These are phyloP conservation scores for Penicillium sp. DNA, from an alignment of 2,329 filamentous ascomycete species.

Conservation along the genomic window DNA sequence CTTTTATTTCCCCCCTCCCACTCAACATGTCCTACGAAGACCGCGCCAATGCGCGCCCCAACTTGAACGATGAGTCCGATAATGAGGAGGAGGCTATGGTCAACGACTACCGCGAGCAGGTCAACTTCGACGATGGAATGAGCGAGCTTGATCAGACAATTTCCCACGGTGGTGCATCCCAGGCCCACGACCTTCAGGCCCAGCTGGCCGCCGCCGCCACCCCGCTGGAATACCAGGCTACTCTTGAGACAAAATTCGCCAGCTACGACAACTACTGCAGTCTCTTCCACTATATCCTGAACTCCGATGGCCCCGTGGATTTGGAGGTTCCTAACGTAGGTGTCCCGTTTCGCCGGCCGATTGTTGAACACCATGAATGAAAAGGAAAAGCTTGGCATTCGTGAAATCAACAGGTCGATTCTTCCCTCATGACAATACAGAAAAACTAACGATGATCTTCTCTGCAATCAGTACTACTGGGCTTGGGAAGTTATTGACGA, in stretches of 20 bases:
- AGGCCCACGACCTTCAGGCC: conserved; percentile 87
- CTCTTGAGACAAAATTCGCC: conserved; percentile 93
- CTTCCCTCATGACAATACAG: neutral
- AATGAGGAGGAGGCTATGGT: conserved; percentile 94
- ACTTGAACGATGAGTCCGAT: conserved; percentile 76
- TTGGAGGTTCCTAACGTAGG: conserved; percentile 92
- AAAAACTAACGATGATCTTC: conserved; percentile 13
- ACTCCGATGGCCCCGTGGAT: conserved; percentile 98
- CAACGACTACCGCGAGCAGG: conserved; percentile 93
- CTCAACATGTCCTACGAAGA: conserved; percentile 47
- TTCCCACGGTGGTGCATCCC: conserved; percentile 67
- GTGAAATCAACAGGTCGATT: neutral
- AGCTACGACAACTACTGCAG: conserved; percentile 99
- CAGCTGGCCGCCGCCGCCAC: conserved; percentile 88
- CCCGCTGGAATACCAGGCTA: conserved; percentile 92
- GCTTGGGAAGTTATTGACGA: conserved; percentile 99
- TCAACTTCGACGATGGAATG: conserved; percentile 86
- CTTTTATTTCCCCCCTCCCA: conserved; percentile 13
- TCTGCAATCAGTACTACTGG: conserved; percentile 79
- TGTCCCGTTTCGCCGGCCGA: conserved; percentile 25
- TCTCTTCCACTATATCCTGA: conserved; percentile 97
- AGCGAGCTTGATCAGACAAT: conserved; percentile 74
- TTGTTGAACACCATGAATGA: conserved; percentile 12
- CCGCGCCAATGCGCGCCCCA: conserved; percentile 42
- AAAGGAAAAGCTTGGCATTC: conserved; percentile 15